A percentile compares a stretch with the other conserved stretches of the same genome.
These are phyloP conservation scores for Guillardia theta DNA, from an alignment of 78 protist genomes.

Conservation along the genomic window DNA sequence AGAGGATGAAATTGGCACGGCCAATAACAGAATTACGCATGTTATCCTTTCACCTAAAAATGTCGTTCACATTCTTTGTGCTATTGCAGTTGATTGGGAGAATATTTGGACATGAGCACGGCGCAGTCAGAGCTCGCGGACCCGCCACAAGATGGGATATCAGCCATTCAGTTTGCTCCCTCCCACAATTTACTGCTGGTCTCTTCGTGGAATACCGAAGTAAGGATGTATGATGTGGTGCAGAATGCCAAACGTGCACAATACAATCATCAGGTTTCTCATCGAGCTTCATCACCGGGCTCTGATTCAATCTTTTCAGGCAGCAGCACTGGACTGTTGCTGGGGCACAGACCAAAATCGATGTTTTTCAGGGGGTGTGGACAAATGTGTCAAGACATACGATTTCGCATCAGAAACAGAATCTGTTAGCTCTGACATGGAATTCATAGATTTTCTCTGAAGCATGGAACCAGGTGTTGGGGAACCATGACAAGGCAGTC, in stretches of 20 bases:
- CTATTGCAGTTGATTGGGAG: too few species aligned
- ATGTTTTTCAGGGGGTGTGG: constrained; percentile 36
- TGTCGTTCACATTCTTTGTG: too few species aligned
- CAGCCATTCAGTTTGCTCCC: constrained; percentile 38
- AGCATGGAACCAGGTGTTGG: neutral
- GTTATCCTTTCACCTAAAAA: too few species aligned
- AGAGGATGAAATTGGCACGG: too few species aligned
- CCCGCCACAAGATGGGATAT: constrained; percentile 21
- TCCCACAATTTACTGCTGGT: constrained; percentile 35
- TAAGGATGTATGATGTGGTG: constrained; percentile 51
- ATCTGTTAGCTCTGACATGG: neutral
- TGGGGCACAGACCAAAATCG: neutral
- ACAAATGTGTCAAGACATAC: neutral
- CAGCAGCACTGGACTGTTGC: constrained; percentile 54
- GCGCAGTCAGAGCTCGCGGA: neutral
- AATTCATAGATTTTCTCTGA: neutral
- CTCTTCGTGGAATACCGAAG: constrained; percentile 61
- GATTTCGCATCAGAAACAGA: constrained; percentile 6
- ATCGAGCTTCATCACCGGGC: too few species aligned
- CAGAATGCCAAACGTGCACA: neutral
- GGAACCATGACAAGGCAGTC: constrained; percentile 19
- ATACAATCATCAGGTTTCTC: constrained; percentile 34
- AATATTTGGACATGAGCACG: neutral
- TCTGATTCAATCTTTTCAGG: too few species aligned
- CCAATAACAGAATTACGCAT: too few species aligned